Evolutionary conservation across 108 stramenopile species (phyloP).

Genomic region (Thalassiosira profunda): DNA sequence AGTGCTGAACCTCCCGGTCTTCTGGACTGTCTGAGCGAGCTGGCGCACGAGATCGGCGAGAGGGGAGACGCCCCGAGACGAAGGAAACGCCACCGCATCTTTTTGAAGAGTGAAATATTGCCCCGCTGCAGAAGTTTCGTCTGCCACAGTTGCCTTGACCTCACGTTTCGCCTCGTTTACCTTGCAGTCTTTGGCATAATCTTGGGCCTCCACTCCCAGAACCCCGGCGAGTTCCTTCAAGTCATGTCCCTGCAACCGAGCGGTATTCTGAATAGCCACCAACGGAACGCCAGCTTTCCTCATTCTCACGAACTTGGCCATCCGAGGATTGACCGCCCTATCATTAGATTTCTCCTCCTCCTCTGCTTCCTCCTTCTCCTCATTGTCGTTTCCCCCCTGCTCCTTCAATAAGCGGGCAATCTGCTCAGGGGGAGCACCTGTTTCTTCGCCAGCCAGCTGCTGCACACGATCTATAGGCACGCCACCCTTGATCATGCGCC

Average conservation of each 20-base stretch:
- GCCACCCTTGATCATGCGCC: conserved; percentile 45
- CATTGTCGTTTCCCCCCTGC: not conserved
- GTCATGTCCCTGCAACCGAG: conserved; percentile 43
- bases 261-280: conserved; percentile 42
- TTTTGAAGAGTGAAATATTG: not conserved
- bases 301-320: conserved; percentile 38
- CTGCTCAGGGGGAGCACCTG: conserved; percentile 18
- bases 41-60: conserved; percentile 55
- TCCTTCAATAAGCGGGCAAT: not conserved
- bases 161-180: not conserved
- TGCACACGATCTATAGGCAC: conserved; percentile 41
- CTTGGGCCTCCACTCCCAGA: not conserved
- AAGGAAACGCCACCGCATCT: conserved; percentile 22
- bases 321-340: not conserved
- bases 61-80: conserved; percentile 3
- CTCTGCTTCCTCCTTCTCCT: not conserved
- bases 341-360: not conserved
- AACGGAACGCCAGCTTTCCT: conserved; percentile 42
- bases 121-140: not conserved
- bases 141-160: not conserved
- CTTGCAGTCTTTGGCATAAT: not conserved
- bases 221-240: conserved; percentile 19
- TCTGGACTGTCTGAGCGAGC: conserved; percentile 62
- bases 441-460: conserved; percentile 40
- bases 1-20: conserved; percentile 22